A percentile compares a stretch with the other conserved stretches of the same genome.
Evolutionary conservation across 163 green algal genomes (phyloP).

Genomic region (Smithsoniella earleae): DNA sequence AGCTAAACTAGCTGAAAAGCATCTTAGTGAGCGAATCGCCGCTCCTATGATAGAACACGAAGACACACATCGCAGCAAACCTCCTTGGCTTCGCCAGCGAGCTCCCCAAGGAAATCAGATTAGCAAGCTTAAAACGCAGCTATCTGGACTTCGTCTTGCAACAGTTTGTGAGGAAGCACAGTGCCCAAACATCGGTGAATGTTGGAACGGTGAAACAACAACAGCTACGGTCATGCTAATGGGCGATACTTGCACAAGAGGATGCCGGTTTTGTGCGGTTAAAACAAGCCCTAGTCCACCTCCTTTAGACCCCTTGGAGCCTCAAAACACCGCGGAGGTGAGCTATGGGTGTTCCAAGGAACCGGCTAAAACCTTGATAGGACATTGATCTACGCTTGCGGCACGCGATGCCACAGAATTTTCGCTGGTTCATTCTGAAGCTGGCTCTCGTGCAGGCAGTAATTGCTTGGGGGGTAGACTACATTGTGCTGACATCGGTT

Average conservation of each 20-base stretch:
- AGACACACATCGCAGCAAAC: constrained; percentile 53
- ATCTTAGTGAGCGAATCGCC: constrained; percentile 34
- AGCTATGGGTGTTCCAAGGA: not conserved
- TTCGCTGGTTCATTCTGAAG: no score
- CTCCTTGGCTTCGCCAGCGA: constrained; percentile 85
- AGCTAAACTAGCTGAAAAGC: constrained; percentile 45
- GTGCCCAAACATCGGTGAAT: constrained; percentile 96
- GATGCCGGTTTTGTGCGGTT: constrained; percentile 86
- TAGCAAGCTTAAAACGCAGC: constrained; percentile 59
- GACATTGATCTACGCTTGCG: no score
- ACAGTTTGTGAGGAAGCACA: constrained; percentile 93
- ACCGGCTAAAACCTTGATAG: no score
- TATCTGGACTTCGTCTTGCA: constrained; percentile 68
- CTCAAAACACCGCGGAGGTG: constrained; percentile 56
- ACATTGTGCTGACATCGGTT: constrained; percentile 87
- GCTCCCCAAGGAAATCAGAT: constrained; percentile 80
- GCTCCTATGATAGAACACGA: not conserved
- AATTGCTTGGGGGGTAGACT: constrained; percentile 75
- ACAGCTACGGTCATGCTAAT: constrained; percentile 80
- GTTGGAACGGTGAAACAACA: constrained; percentile 64
- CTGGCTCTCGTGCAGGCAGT: constrained; percentile 56
- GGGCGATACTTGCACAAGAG: constrained; percentile 77
- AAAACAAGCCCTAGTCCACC: constrained; percentile 67
- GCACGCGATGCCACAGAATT: no score
- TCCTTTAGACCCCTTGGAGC: constrained; percentile 54